phyloP scores from a whole-genome alignment of 2,329 filamentous ascomycete species.

The Penicillium freii region DNA sequence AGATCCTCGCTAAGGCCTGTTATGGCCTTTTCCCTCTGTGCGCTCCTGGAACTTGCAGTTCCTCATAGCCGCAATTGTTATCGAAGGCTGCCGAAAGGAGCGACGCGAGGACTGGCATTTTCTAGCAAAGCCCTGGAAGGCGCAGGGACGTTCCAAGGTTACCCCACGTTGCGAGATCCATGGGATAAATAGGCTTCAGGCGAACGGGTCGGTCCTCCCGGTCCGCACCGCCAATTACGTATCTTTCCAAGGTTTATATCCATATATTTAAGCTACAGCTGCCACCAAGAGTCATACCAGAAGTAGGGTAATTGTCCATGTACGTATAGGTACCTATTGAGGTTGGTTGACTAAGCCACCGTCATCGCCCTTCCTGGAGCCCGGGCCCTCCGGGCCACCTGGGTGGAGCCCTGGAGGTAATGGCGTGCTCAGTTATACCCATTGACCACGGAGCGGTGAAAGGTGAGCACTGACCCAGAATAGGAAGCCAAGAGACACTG shows the following conservation, averaged over 20 bases:
- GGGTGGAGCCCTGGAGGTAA: neutral
- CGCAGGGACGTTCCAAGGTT: neutral
- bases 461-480: neutral
- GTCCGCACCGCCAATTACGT: neutral
- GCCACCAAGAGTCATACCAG: neutral
- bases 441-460: neutral
- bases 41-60: neutral
- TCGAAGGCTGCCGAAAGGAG: neutral
- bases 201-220: neutral
- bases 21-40: no score
- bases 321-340: neutral
- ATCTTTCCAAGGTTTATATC: neutral
- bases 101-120: neutral
- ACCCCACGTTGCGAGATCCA: neutral
- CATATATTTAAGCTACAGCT: neutral
- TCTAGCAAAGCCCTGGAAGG: neutral
- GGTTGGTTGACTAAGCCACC: neutral
- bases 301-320: neutral
- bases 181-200: neutral
- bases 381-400: neutral
- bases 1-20: no score
- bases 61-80: neutral
- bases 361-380: neutral
- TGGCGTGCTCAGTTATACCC: neutral
- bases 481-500: neutral